Base-by-base conservation (phyloP, 345 rosid genomes). In the Crucihimalaya himalaica region DNA sequence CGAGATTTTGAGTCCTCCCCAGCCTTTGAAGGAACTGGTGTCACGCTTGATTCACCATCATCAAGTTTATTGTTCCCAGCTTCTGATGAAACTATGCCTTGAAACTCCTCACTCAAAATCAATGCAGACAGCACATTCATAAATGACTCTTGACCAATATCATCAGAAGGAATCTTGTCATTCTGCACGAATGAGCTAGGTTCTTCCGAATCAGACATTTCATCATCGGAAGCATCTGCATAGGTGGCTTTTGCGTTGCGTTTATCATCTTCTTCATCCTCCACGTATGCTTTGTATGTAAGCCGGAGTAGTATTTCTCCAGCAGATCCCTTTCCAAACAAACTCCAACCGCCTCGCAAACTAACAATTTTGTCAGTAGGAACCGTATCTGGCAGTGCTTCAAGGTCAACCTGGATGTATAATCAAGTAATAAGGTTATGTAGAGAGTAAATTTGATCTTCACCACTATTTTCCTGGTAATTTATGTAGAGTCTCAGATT, bases 101-200 rank as follows among this genome's bases (percentile, higher is more conserved):
- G 97, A 86, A 95, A 95, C 74, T 95, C 99, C 83, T 95, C 97
- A 13, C 98, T 92, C 68, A 86, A 88, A 35, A 95, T 87, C 72
- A 95, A 74, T 80, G 99, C 99, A 34, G 98, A 96, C 54, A 95
- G 81, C 65, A 88, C 96, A 70, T 88, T 88, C 96, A 95, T 95
- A 83, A 95, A 95, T 55, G 97, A 86, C 75, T 95, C 98, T 77
- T 84, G 89, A 78, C 86, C 78, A 23, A 82, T 31, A 71, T 73
- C 86, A 71, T 52, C 82, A 10, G 79, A 72, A 66, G 80, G 75
- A 67, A 66, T 80, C 54, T 52, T 82, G 66, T 52, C 67, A 52
- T 25, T 73, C 75, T 61, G 84, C 35, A 72, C 81, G 12, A 70
- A 50, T 53, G 70, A 68, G 52, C 65, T 83, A 84, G 84, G 60